Base-by-base conservation (phyloP, 1,139 yeast genomes). In the Candida neerlandica region DNA sequence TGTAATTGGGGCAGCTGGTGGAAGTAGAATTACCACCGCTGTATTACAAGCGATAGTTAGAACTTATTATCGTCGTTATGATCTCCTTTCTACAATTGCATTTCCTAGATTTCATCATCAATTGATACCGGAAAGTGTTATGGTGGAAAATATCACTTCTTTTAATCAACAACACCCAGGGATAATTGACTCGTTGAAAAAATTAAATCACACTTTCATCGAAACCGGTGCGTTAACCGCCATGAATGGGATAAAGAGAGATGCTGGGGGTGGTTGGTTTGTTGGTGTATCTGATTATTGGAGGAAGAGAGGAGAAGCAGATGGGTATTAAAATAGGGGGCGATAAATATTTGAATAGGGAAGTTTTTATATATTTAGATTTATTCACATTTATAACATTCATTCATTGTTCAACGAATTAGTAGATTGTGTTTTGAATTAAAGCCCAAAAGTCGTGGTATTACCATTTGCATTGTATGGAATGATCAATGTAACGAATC, bases 1-100 rank as follows among this genome's bases (percentile, higher is more conserved):
- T 42, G 80, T 87, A 2, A 78, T 92, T 54, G 98, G 98, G 0
- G 96, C 97, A 0, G 95, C 98, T 1, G 98, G 99, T 7, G 98
- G 98, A 0, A 86, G 96, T 14, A 75, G 96, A 51, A 94, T 94
- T 47, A 77, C 88, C n/a, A 89, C 96, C 0, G 82, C 96, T 0
- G 81, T 92, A 2, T 77, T 92, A 50, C 95, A 91, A 62, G 92
- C 94, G 0, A 80, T 94, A 29, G 75, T 88, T 1, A 72, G 97
- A 50, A 69, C 75, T 4, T 82, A 85, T 55, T 81, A 81, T 63
- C 79, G 82, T 59, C 66, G 78, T 2, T 63, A 81, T 65, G 73
- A 85, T 1, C 61, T 91, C n/a, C 69, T 89, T 19, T 84, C 88
- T 43, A 76, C 89, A 0, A 78, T 92, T 32, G 81, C 96, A 0